Conservation (phyloP, 2,329 filamentous ascomycete genomes). For the Colletotrichum tofieldiae region DNA sequence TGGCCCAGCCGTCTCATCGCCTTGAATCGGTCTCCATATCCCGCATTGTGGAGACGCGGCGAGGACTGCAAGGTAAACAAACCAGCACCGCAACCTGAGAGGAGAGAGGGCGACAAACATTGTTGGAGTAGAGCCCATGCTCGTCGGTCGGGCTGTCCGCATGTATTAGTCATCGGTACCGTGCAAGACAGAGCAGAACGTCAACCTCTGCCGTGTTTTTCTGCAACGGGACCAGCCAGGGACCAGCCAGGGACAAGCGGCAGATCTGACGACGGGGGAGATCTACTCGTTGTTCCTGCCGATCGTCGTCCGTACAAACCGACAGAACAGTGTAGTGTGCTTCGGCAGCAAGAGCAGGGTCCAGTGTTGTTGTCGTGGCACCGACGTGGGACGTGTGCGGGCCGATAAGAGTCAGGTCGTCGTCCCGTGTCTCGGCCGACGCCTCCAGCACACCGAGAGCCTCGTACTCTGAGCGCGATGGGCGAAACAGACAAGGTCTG, state of each 20-base stretch:
- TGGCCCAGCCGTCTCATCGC: background rate
- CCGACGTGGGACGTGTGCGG: constrained; percentile 6
- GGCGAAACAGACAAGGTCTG: background rate
- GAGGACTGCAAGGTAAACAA: background rate
- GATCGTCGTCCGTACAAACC: constrained; percentile 17
- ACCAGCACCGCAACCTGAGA: background rate
- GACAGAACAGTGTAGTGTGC: background rate
- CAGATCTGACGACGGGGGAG: constrained; percentile 16
- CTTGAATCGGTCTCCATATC: background rate
- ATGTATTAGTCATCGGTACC: background rate
- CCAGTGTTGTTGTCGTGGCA: background rate
- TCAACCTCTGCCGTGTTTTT: background rate
- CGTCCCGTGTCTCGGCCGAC: background rate
- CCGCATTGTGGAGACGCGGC: background rate
- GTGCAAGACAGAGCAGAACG: background rate
- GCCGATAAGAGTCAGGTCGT: constrained; percentile 9
- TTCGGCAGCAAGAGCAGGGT: constrained; percentile 7
- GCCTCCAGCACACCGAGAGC: background rate
- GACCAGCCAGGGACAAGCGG: background rate
- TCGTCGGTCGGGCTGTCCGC: background rate
- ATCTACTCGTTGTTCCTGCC: constrained; percentile 21
- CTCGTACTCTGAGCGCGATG: background rate
- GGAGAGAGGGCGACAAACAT: background rate
- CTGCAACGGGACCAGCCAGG: background rate
- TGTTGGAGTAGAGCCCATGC: background rate